Conservation (phyloP, 805 yeast genomes). For the Grigorovia humatica region DNA sequence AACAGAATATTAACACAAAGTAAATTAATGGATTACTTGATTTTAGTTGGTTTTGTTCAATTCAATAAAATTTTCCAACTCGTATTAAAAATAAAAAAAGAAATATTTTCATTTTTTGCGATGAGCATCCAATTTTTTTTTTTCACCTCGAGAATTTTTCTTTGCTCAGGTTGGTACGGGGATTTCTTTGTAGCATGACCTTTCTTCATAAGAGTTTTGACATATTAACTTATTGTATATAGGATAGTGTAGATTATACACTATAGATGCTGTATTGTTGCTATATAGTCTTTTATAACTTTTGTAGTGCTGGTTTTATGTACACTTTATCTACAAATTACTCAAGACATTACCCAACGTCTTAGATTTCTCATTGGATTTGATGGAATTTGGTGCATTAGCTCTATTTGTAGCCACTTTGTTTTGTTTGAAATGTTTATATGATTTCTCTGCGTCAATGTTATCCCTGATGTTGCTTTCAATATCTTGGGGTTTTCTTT, state of each 20-base stretch:
- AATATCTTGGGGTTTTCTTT: slow-evolving; percentile 6
- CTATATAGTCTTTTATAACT: not conserved
- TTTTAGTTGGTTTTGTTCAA: not conserved
- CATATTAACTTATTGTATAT: too few species aligned
- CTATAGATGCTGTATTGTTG: not conserved
- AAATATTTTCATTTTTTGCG: slow-evolving; percentile 1
- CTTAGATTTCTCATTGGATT: slow-evolving; percentile 33
- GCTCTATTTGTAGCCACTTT: slow-evolving; percentile 58
- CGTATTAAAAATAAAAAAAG: too few species aligned
- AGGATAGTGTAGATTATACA: slow-evolving; percentile 24
- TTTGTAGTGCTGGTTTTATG: not conserved
- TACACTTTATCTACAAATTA: slow-evolving; percentile 29
- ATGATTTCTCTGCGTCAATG: slow-evolving; percentile 13
- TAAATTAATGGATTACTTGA: not conserved
- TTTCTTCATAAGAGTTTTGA: too few species aligned
- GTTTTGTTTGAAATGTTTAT: slow-evolving; percentile 62
- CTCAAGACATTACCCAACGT: slow-evolving; percentile 37
- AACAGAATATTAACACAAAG: not conserved
- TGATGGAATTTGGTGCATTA: slow-evolving; percentile 40
- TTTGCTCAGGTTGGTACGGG: not conserved
- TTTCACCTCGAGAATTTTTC: not conserved
- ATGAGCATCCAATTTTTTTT: slow-evolving; percentile 3
- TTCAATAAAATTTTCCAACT: slow-evolving; percentile 9
- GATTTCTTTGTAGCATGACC: too few species aligned
- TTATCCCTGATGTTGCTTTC: slow-evolving; percentile 16